Evolutionary conservation across 768 basidiomycete genomes (phyloP).

Genomic region (Clitopilus passeckerianus): DNA sequence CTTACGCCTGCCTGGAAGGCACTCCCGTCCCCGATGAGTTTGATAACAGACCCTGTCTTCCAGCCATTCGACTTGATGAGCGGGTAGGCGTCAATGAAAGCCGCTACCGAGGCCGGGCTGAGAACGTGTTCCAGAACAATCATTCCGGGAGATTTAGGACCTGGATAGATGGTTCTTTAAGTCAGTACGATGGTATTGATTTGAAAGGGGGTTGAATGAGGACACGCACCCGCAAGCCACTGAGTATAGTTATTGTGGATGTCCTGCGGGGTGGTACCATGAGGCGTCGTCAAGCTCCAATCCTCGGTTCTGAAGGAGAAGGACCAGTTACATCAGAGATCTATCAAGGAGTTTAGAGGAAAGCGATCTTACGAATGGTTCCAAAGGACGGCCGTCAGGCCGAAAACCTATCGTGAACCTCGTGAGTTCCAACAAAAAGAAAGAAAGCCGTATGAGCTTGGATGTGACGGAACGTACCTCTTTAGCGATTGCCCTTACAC

Average conservation of each 20-base stretch:
- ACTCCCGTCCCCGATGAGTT: constrained; percentile 30
- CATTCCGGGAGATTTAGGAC: constrained; percentile 73
- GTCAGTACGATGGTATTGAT: neutral
- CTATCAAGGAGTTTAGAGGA: neutral
- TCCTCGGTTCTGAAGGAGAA: constrained; percentile 57
- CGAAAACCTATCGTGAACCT: constrained; percentile 46
- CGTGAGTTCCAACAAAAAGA: neutral
- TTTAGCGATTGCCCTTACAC: constrained; percentile 80
- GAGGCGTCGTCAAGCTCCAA: constrained; percentile 54
- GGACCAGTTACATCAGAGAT: neutral
- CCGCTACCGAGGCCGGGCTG: constrained; percentile 48
- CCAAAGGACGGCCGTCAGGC: constrained; percentile 85
- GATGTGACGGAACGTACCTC: constrained; percentile 38
- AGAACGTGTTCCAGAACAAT: constrained; percentile 85
- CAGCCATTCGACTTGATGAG: constrained; percentile 65
- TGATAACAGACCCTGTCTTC: constrained; percentile 56
- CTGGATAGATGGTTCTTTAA: constrained; percentile 19
- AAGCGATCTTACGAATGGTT: constrained; percentile 64
- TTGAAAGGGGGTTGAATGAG: too few relatives aligned
- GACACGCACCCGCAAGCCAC: constrained; percentile 49
- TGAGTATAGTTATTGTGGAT: constrained; percentile 45
- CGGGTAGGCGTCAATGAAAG: constrained; percentile 65
- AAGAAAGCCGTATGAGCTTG: too few relatives aligned
- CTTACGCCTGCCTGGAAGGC: constrained; percentile 30
- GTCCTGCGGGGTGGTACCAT: constrained; percentile 36